A percentile compares a stretch with the other conserved stretches of the same genome.
phyloP scores from a whole-genome alignment of 441 rosid genomes.

The Adansonia madagascariensis region DNA sequence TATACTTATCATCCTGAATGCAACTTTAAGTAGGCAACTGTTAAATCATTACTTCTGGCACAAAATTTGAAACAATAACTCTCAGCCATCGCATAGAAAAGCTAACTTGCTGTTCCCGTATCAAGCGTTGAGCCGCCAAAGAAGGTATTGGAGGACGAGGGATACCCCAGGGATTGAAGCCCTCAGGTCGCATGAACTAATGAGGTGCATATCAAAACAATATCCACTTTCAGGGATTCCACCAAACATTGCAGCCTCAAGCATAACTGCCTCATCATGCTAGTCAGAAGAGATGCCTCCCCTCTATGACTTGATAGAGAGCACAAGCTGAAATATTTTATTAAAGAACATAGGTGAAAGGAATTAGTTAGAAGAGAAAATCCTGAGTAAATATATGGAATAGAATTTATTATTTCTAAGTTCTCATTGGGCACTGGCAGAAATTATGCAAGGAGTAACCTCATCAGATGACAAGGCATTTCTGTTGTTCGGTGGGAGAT shows the following conservation, averaged over 20 bases:
- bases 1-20: slow-evolving; percentile 90
- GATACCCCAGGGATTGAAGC: slow-evolving; percentile 47
- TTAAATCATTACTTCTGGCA: slow-evolving; percentile 11
- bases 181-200: slow-evolving; percentile 55
- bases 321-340: slow-evolving; percentile 19
- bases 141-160: slow-evolving; percentile 91
- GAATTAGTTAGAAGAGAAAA: slow-evolving; percentile 24
- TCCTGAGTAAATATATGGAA: background rate
- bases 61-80: background rate
- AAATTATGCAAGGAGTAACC: slow-evolving; percentile 38
- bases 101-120: slow-evolving; percentile 92
- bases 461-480: slow-evolving; percentile 62
- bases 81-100: background rate
- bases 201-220: slow-evolving; percentile 62
- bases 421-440: background rate
- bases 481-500: slow-evolving; percentile 48
- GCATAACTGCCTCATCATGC: slow-evolving; percentile 99
- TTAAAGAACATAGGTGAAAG: slow-evolving; percentile 28
- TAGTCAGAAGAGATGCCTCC: slow-evolving; percentile 97
- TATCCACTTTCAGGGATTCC: slow-evolving; percentile 85
- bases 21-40: slow-evolving; percentile 22
- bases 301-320: slow-evolving; percentile 54
- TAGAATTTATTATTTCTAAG: slow-evolving; percentile 10
- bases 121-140: slow-evolving; percentile 86
- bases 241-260: slow-evolving; percentile 99